Evolutionary conservation across 2,329 filamentous ascomycete genomes (phyloP), one percentile per base, ranked within the genome.

Genomic region (Trichoderma pleuroti): DNA sequence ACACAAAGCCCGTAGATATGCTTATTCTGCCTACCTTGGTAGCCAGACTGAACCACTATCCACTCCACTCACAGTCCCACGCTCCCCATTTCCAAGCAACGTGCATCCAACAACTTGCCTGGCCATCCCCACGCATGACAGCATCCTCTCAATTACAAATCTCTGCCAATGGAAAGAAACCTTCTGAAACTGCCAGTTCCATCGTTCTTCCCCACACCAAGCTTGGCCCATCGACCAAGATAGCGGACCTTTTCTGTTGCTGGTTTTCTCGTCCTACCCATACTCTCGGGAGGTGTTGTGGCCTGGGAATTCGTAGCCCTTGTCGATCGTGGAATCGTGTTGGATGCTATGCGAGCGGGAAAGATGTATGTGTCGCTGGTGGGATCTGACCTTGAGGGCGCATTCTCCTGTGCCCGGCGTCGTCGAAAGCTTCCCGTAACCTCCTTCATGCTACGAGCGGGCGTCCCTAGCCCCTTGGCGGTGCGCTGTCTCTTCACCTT

Each of bases 131-230:
- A 34, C n/a, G 36, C n/a, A 24, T 8, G n/a, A 16, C 54, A 39
- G 16, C 28, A 28, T 59, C 36, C 14, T 30, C 34, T 18, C 26
- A 24, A 9, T 16, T 57, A 34, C 14, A 34, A 32, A 30, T 70
- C 67, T 54, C 67, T 70, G 16, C 70, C 30, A n/a, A 72, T 60
- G 30, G 63, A 57, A 56, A 72, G 63, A 28, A 72, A n/a, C 67
- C 32, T 70, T 24, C 61, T 65, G 61, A 72, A 57, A 32, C 60
- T 61, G 42, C 61, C n/a, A 39, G 28, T 11, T 9, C 67, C 61
- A 14, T 70, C 70, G n/a, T 36, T 66, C 26, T 39, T 65, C 39
- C n/a, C 49, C 18, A 39, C 59, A n/a, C 63, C 39, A 2, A 57
- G 21, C 52, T 49, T 71, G 30, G 54, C 11, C 67, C 70, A 70